These are phyloP conservation scores for Microdochium trichocladiopsis DNA, from an alignment of 2,329 filamentous ascomycete species.

Conservation along the genomic window DNA sequence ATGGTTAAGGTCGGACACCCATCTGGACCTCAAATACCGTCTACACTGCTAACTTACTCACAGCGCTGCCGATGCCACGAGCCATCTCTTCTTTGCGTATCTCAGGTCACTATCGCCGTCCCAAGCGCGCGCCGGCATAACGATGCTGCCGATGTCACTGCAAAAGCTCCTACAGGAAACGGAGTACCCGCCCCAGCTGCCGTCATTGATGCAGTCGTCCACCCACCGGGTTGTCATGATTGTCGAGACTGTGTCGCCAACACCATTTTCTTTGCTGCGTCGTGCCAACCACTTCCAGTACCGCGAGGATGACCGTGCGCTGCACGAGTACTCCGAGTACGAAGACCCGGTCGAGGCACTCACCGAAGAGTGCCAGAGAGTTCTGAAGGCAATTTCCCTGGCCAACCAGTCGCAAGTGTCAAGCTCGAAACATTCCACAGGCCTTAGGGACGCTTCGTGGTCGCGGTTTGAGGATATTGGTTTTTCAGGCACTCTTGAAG, in stretches of 20 bases:
- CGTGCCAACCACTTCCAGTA: constrained; percentile 95
- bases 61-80: constrained; percentile 89
- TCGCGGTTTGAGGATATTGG: constrained; percentile 94
- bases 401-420: constrained; percentile 79
- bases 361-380: constrained; percentile 89
- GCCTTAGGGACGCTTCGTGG: constrained; percentile 83
- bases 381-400: constrained; percentile 80
- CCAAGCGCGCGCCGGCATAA: constrained; percentile 68
- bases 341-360: constrained; percentile 83
- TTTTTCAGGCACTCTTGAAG: constrained; percentile 70
- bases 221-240: constrained; percentile 95
- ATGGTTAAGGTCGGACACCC: constrained; percentile 68
- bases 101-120: constrained; percentile 85
- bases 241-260: constrained; percentile 89
- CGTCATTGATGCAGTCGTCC: constrained; percentile 66
- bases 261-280: constrained; percentile 83
- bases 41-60: constrained; percentile 18
- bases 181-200: constrained; percentile 82
- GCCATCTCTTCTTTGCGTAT: constrained; percentile 97
- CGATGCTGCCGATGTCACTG: constrained; percentile 79
- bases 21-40: constrained; percentile 2
- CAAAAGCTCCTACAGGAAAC: constrained; percentile 88
- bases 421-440: constrained; percentile 62
- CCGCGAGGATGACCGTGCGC: constrained; percentile 75
- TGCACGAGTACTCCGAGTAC: constrained; percentile 80